These are phyloP conservation scores for Candida endomychidarum DNA, from an alignment of 805 yeast species.

Conservation along the genomic window DNA sequence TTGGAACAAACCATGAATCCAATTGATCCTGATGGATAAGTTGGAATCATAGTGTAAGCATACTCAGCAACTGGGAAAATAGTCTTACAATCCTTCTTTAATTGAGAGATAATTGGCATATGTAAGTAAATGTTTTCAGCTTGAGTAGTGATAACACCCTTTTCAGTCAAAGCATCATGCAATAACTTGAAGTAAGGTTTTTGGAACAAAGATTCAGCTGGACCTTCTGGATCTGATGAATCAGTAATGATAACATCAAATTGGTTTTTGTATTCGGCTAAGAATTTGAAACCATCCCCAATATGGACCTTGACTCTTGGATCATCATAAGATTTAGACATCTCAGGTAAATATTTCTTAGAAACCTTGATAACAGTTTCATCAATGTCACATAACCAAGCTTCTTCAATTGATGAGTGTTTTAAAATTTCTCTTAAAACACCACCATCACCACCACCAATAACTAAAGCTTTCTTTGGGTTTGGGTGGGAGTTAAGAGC, in stretches of 20 bases:
- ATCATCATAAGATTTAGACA: constrained; percentile 81
- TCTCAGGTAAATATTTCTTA: constrained; percentile 81
- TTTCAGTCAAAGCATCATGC: constrained; percentile 82
- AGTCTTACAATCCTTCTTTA: constrained; percentile 76
- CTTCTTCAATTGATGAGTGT: constrained; percentile 83
- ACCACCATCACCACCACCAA: constrained; percentile 99
- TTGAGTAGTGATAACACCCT: constrained; percentile 91
- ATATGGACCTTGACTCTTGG: constrained; percentile 89
- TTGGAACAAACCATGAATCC: constrained; percentile 98
- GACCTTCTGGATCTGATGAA: constrained; percentile 98
- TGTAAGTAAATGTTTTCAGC: constrained; percentile 96
- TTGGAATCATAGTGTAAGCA: constrained; percentile 90
- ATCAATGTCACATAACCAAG: constrained; percentile 91
- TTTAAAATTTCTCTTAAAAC: constrained; percentile 92
- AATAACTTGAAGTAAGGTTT: constrained; percentile 85
- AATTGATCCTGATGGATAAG: constrained; percentile 95
- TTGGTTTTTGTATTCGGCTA: constrained; percentile 76
- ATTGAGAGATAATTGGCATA: constrained; percentile 75
- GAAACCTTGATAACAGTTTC: constrained; percentile 87
- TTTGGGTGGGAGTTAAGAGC: constrained; percentile 91
- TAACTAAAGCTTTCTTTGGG: constrained; percentile 90
- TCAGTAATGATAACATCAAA: constrained; percentile 96
- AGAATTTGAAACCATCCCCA: constrained; percentile 97
- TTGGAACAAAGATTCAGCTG: constrained; percentile 92
- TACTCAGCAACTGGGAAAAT: constrained; percentile 92